Conservation (phyloP, 2,329 filamentous ascomycete genomes). For the Elsinoe fawcettii region DNA sequence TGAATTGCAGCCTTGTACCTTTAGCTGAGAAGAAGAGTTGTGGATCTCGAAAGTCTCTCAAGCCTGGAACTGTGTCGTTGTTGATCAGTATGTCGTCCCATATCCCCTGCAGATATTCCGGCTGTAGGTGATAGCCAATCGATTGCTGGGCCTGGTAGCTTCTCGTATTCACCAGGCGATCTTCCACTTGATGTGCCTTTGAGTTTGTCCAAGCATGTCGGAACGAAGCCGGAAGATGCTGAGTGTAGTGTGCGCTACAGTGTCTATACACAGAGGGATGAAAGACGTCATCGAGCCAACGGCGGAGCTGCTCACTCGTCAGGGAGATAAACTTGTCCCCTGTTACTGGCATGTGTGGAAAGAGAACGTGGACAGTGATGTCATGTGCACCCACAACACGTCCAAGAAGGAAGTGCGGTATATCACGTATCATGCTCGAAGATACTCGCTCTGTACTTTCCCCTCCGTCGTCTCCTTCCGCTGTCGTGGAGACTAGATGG, state of each 20-base stretch:
- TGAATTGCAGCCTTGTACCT: conserved; percentile 2
- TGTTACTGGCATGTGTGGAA: neutral
- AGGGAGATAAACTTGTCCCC: neutral
- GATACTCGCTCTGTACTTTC: neutral
- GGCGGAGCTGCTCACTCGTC: neutral
- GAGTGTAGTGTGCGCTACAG: neutral
- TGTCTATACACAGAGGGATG: neutral
- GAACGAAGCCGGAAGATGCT: neutral
- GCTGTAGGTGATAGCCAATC: neutral
- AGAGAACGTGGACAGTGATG: neutral
- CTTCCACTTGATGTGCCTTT: neutral
- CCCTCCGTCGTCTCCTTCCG: neutral
- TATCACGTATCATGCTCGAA: neutral
- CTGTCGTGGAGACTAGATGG: no score
- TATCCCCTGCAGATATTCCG: neutral
- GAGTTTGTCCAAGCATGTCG: neutral
- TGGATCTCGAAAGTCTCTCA: neutral
- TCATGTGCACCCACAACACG: neutral
- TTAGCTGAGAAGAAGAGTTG: neutral
- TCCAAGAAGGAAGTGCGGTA: neutral
- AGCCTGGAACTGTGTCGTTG: neutral
- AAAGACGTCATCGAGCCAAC: neutral
- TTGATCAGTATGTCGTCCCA: neutral
- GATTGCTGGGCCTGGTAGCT: neutral
- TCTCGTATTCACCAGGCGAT: neutral